These are phyloP conservation scores for Xylaria cubensis DNA, from an alignment of 495 filamentous ascomycete species.

Conservation along the genomic window DNA sequence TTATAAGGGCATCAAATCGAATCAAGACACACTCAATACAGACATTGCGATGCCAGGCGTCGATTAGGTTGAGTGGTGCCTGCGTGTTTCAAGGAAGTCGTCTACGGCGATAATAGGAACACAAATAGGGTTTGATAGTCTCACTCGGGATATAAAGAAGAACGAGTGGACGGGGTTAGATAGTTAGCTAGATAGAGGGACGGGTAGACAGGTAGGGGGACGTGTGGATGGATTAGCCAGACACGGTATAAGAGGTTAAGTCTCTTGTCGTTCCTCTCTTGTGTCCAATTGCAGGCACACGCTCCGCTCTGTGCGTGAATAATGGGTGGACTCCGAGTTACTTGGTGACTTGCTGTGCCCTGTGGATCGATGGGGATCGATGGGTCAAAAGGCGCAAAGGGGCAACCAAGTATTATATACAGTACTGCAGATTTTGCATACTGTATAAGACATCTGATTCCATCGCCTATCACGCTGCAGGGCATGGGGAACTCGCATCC, in stretches of 20 bases:
- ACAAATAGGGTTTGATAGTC: slow-evolving; percentile 25
- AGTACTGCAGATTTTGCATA: not conserved
- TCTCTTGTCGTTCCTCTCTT: slow-evolving; percentile 5
- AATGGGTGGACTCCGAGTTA: slow-evolving; percentile 11
- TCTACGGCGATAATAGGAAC: slow-evolving; percentile 7
- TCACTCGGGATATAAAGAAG: slow-evolving; percentile 27
- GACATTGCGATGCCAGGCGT: slow-evolving; percentile 16
- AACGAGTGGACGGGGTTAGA: slow-evolving; percentile 25
- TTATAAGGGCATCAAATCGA: slow-evolving; percentile 1
- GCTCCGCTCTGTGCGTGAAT: slow-evolving; percentile 1
- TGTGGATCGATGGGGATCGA: slow-evolving; percentile 14
- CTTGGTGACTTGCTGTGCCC: not conserved
- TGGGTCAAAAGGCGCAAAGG: slow-evolving; percentile 9
- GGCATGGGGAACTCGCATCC: slow-evolving; percentile 6
- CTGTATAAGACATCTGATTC: not conserved
- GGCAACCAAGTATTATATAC: not conserved
- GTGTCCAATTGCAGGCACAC: slow-evolving; percentile 3
- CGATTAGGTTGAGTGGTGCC: slow-evolving; percentile 5
- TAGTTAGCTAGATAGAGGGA: slow-evolving; percentile 11
- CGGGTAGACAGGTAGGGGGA: slow-evolving; percentile 23
- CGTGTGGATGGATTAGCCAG: slow-evolving; percentile 14
- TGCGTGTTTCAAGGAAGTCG: slow-evolving; percentile 1
- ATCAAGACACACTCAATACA: slow-evolving; percentile 12
- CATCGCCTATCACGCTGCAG: not conserved
- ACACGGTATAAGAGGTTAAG: slow-evolving; percentile 20